phyloP scores from a whole-genome alignment of 192 early-diverging fungal species.

The Coemansia sp. region DNA sequence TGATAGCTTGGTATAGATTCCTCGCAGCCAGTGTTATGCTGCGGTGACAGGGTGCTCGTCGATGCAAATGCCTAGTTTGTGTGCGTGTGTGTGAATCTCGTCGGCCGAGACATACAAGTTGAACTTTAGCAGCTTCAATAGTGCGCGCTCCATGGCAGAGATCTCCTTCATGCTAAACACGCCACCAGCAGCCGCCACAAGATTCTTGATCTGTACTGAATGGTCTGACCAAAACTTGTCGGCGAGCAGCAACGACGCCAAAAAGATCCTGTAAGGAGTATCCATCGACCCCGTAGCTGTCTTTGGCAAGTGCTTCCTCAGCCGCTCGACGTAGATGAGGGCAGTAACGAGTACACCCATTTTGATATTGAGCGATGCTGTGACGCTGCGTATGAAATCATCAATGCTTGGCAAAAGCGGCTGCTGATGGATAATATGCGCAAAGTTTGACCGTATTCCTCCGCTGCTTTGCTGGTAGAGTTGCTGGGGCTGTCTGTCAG shows the following conservation, averaged over 20 bases:
- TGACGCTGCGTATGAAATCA: slow-evolving; percentile 42
- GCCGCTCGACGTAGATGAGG: slow-evolving; percentile 72
- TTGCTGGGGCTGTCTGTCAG: slow-evolving; percentile 18
- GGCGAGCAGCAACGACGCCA: slow-evolving; percentile 70
- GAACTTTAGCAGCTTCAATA: slow-evolving; percentile 51
- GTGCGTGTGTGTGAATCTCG: slow-evolving; percentile 39
- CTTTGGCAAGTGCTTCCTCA: slow-evolving; percentile 64
- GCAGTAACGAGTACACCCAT: slow-evolving; percentile 61
- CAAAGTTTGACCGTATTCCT: slow-evolving; percentile 33
- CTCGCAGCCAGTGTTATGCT: neutral
- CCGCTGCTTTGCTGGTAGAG: neutral
- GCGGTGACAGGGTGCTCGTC: slow-evolving; percentile 6
- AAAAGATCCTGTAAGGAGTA: slow-evolving; percentile 74
- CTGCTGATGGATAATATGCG: slow-evolving; percentile 21
- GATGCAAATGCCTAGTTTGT: slow-evolving; percentile 38
- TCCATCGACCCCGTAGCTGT: slow-evolving; percentile 70
- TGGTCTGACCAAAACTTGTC: slow-evolving; percentile 68
- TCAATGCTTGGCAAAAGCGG: slow-evolving; percentile 38
- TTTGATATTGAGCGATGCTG: slow-evolving; percentile 32
- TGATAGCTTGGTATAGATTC: neutral
- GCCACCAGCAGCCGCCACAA: slow-evolving; percentile 43
- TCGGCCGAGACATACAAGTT: slow-evolving; percentile 51
- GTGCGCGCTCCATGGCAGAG: slow-evolving; percentile 48
- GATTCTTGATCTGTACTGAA: slow-evolving; percentile 41
- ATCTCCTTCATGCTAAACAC: slow-evolving; percentile 46